Conservation (phyloP, 306 rosid genomes). For the cucumber (Cucumis sativus) region DNA sequence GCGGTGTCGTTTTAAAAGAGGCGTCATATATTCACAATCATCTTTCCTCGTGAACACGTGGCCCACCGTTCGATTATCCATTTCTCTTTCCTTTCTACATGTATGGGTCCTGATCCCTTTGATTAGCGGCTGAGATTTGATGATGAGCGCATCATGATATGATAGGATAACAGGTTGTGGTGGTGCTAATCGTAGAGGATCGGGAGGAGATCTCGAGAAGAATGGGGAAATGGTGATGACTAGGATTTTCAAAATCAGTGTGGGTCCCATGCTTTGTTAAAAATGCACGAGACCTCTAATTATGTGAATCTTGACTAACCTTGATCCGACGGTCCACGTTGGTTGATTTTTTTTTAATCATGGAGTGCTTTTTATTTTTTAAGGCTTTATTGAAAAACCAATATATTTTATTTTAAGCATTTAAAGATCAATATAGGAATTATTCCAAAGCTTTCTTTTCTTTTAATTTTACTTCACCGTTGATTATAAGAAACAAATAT, state of each 20-base stretch:
- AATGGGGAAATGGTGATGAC: neutral
- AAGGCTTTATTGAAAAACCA: neutral
- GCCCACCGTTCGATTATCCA: neutral
- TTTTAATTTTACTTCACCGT: neutral
- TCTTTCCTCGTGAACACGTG: neutral
- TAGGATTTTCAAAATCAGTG: neutral
- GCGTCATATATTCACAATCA: neutral
- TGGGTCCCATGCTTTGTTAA: neutral
- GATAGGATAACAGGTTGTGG: neutral
- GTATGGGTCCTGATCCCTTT: neutral
- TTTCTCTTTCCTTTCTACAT: neutral
- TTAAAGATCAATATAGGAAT: neutral
- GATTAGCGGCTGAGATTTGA: neutral
- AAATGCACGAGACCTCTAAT: neutral
- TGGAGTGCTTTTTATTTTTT: conserved; percentile 8
- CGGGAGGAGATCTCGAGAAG: conserved; percentile 4
- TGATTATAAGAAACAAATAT: neutral
- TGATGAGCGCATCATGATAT: neutral
- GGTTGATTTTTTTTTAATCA: neutral
- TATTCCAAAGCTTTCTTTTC: neutral
- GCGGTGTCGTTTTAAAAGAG: neutral
- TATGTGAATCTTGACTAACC: neutral
- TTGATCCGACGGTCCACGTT: neutral
- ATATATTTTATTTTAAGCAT: neutral
- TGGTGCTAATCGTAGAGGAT: neutral